Percentiles rank a stretch among this genome's conserved stretches.
Conservation (phyloP, 805 yeast species). For the Groenewaldozyma salmanticensis region DNA sequence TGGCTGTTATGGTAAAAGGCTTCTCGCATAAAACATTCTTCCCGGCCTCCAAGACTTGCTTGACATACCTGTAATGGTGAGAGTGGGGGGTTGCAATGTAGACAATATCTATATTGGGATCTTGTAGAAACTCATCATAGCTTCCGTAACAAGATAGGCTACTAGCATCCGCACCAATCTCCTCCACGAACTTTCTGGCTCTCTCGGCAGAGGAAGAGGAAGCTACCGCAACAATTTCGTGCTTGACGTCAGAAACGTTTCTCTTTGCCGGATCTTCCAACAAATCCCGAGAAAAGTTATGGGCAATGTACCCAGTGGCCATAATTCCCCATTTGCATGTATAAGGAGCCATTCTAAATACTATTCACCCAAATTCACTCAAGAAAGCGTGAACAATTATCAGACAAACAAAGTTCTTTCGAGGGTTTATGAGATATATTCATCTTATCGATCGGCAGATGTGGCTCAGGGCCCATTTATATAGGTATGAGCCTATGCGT, state of each 20-base stretch:
- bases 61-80: conserved; percentile 38
- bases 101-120: conserved; percentile 37
- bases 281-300: conserved; percentile 19
- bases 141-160: conserved; percentile 14
- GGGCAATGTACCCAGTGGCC: conserved; percentile 24
- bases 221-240: conserved; percentile 21
- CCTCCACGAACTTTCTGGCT: conserved; percentile 19
- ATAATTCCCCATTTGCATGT: conserved; percentile 22
- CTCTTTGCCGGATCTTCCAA: conserved; percentile 16
- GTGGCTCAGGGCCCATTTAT: too few species aligned
- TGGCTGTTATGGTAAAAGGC: conserved; percentile 40
- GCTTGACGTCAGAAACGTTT: conserved; percentile 20
- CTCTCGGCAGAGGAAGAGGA: conserved; percentile 19
- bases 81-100: conserved; percentile 49
- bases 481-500: too few species aligned
- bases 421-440: too few species aligned
- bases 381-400: too few species aligned
- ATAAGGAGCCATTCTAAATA: too few species aligned
- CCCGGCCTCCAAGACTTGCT: conserved; percentile 34
- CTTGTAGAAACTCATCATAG: conserved; percentile 38
- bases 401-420: too few species aligned
- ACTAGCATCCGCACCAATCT: conserved; percentile 9
- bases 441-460: too few species aligned
- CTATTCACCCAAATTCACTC: too few species aligned
- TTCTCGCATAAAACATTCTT: conserved; percentile 48